Conservation (phyloP, 2,329 filamentous ascomycete genomes). For the Aulographum hederae region DNA sequence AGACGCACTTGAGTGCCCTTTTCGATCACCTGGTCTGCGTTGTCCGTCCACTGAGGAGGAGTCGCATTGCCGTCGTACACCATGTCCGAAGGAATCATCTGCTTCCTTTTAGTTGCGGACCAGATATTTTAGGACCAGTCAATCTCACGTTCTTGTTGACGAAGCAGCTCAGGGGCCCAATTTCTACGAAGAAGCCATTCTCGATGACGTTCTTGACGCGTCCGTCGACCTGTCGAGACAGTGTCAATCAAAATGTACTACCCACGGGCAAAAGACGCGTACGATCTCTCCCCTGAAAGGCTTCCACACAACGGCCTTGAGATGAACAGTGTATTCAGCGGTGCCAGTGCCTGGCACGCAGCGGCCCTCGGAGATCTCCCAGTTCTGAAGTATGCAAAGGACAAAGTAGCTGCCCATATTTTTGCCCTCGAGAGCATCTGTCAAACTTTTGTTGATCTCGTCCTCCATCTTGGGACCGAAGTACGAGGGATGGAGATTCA, state of each 20-base stretch:
- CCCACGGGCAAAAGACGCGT: slow-evolving; percentile 20
- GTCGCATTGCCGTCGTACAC: slow-evolving; percentile 92
- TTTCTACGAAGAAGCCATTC: slow-evolving; percentile 78
- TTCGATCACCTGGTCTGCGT: slow-evolving; percentile 85
- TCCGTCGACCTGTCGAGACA: slow-evolving; percentile 57
- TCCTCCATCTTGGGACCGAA: slow-evolving; percentile 89
- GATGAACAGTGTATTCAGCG: slow-evolving; percentile 87
- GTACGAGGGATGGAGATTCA: slow-evolving; percentile 91
- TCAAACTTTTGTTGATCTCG: slow-evolving; percentile 72
- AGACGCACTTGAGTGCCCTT: slow-evolving; percentile 83
- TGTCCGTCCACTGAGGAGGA: slow-evolving; percentile 91
- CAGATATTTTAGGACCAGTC: slow-evolving; percentile 4
- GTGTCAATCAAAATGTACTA: background rate
- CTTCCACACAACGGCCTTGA: slow-evolving; percentile 91
- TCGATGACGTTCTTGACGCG: slow-evolving; percentile 82
- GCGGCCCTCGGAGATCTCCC: slow-evolving; percentile 82
- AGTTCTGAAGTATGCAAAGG: slow-evolving; percentile 92
- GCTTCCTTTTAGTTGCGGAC: slow-evolving; percentile 12
- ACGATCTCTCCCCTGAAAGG: slow-evolving; percentile 97
- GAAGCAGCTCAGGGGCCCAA: slow-evolving; percentile 61
- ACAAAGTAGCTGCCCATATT: slow-evolving; percentile 95
- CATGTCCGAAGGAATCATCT: slow-evolving; percentile 84
- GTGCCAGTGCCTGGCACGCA: slow-evolving; percentile 83
- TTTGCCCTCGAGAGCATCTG: slow-evolving; percentile 86
- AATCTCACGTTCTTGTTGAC: slow-evolving; percentile 57